These are phyloP conservation scores for Aphanomyces cochlioides DNA, from an alignment of 352 stramenopile species.

Conservation along the genomic window DNA sequence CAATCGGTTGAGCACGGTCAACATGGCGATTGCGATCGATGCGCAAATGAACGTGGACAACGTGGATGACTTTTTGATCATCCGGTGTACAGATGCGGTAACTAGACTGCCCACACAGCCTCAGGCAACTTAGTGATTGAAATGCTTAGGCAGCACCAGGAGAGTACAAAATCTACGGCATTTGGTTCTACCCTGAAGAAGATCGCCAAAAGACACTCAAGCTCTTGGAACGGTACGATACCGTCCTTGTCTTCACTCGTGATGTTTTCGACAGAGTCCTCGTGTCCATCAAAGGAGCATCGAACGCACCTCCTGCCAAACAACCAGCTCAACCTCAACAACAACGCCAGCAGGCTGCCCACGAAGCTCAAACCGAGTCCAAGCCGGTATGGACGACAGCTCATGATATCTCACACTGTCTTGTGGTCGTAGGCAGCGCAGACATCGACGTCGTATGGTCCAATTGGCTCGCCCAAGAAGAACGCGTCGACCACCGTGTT, in stretches of 20 bases:
- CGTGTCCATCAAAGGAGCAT: constrained; percentile 13
- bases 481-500: constrained; percentile 53
- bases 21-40: constrained; percentile 75
- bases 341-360: constrained; percentile 18
- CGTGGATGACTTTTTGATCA: constrained; percentile 80
- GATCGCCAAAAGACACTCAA: constrained; percentile 76
- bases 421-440: neutral
- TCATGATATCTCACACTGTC: constrained; percentile 29
- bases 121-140: neutral
- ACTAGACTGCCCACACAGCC: constrained; percentile 15
- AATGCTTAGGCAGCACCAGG: constrained; percentile 42
- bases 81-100: constrained; percentile 62
- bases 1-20: constrained; percentile 85
- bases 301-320: neutral
- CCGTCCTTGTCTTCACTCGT: constrained; percentile 39
- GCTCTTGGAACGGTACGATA: constrained; percentile 57
- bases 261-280: constrained; percentile 42
- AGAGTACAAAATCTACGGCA: constrained; percentile 77
- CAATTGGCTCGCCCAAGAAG: constrained; percentile 19
- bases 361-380: neutral
- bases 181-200: constrained; percentile 86
- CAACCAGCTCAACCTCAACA: constrained; percentile 28
- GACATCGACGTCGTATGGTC: neutral
- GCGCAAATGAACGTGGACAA: constrained; percentile 73
- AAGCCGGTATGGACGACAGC: constrained; percentile 21